Base-by-base conservation (phyloP, 768 basidiomycete genomes). In the Serendipita sp. region DNA sequence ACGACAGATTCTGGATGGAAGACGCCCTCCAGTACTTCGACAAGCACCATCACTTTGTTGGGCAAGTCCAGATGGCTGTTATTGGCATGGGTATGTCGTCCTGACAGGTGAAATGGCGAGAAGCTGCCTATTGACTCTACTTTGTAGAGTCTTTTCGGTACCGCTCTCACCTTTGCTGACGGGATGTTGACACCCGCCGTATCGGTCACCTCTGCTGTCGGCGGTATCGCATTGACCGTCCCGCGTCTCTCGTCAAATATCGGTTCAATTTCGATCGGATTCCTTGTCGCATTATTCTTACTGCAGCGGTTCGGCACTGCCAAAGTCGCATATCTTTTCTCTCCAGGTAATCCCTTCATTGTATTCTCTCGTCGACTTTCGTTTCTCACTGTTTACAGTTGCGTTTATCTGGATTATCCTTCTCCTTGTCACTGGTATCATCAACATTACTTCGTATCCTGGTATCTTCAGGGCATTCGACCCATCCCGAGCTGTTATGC, bases 221-320 rank as follows among this genome's bases (percentile, higher is more conserved):
- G 23, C 15, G 85, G 86, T n/a, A 83, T 88, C 66, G 83, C 78
- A 0, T 80, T 86, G 13, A 84, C 83, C 7, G 80, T 80, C 47
- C 76, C 81, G 0, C 74, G 74, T 2, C 78, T 85, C 5, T 63
- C 68, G 1, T n/a, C n/a, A 84, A 84, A 7, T 80, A 84, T 60
- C 85, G 81, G 0, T 78, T 88, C 68, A 75, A 87, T 4, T 66
- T 84, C 18, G 75, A n/a, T n/a, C n/a, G n/a, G n/a, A n/a, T n/a
- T n/a, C n/a, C n/a, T n/a, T n/a, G n/a, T n/a, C n/a, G n/a, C 74
- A 0, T 74, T 88, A 3, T 88, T 86, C 72, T 68, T 80, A 2
- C 72, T 78, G 7, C 86, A 88, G 67, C 78, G 77, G 38, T 79
- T 85, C 66, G 86, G 86, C 3, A 85, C 84, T 0, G 70, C 75